Evolutionary conservation across 148 eudicot genomes (phyloP).

Genomic region (Persicaria tinctoria): DNA sequence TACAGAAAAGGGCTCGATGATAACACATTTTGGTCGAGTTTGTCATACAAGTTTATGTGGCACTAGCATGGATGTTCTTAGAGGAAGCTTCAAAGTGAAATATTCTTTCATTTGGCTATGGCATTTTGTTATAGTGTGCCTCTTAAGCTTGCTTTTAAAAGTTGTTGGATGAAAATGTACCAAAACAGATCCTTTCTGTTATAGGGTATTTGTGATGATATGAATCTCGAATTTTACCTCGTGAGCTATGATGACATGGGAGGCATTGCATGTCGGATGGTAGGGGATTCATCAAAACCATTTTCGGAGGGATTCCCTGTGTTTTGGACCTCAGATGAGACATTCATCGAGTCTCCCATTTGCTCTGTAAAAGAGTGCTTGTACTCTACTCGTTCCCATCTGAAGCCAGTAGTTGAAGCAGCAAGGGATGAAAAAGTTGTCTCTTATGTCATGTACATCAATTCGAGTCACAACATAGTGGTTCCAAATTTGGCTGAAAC

Average conservation of each 20-base stretch:
- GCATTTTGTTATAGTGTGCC: neutral
- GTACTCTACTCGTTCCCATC: slow-evolving; percentile 61
- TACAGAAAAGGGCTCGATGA: neutral
- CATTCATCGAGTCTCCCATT: slow-evolving; percentile 58
- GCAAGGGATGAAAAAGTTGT: slow-evolving; percentile 32
- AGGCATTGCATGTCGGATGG: slow-evolving; percentile 76
- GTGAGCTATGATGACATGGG: slow-evolving; percentile 81
- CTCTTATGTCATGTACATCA: slow-evolving; percentile 61
- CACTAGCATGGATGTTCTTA: neutral
- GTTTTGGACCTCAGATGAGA: slow-evolving; percentile 81
- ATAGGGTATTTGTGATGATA: slow-evolving; percentile 81
- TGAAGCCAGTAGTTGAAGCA: slow-evolving; percentile 30
- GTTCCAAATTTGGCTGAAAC: slow-evolving; percentile 50
- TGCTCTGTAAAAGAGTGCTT: slow-evolving; percentile 57
- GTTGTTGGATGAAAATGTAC: neutral
- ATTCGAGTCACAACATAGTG: slow-evolving; percentile 68
- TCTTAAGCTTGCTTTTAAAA: neutral
- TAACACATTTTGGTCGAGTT: neutral
- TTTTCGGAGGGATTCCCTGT: slow-evolving; percentile 51
- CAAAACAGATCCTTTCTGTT: slow-evolving; percentile 4
- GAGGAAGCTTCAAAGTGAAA: neutral
- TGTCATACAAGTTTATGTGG: no score
- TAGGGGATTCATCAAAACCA: slow-evolving; percentile 61
- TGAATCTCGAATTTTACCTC: slow-evolving; percentile 68
- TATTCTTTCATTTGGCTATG: neutral